These are phyloP conservation scores for Agrocybe praecox DNA, from an alignment of 768 basidiomycete genomes.

Conservation along the genomic window DNA sequence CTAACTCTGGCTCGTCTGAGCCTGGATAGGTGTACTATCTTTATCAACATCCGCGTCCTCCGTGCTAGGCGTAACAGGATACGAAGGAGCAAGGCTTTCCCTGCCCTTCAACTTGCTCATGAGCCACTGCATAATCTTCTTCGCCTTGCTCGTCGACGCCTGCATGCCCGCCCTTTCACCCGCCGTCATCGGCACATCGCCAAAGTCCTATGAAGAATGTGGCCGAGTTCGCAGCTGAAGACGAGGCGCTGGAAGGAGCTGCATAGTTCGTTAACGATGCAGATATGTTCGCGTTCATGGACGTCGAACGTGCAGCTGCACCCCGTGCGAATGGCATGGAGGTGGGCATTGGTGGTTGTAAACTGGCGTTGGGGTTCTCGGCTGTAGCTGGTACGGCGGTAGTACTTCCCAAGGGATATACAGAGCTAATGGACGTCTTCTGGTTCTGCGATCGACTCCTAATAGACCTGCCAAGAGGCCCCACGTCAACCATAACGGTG, in stretches of 20 bases:
- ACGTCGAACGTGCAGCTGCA: too few relatives aligned
- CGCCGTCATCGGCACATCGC: not conserved
- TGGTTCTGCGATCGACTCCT: constrained; percentile 51
- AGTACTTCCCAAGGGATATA: too few relatives aligned
- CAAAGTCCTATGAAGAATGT: too few relatives aligned
- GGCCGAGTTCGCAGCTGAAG: too few relatives aligned
- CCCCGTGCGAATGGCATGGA: too few relatives aligned
- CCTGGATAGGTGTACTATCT: too few relatives aligned
- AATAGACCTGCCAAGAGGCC: constrained; percentile 62
- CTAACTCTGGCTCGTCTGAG: constrained; percentile 15
- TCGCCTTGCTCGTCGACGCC: constrained; percentile 85
- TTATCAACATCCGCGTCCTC: constrained; percentile 11
- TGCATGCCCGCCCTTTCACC: constrained; percentile 38
- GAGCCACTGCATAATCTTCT: constrained; percentile 99
- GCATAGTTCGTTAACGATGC: not conserved
- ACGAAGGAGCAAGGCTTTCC: constrained; percentile 39
- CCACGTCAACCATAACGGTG: constrained; percentile 87
- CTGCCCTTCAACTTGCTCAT: constrained; percentile 64
- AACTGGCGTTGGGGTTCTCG: too few relatives aligned
- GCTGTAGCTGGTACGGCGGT: too few relatives aligned
- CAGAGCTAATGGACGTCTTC: too few relatives aligned
- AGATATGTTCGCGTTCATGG: not conserved
- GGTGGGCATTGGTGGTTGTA: constrained; percentile 9
- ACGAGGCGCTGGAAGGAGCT: constrained; percentile 7
- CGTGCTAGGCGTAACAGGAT: constrained; percentile 24